phyloP scores from a whole-genome alignment of 495 filamentous ascomycete species.

The Saxophila tyrrhenica region DNA sequence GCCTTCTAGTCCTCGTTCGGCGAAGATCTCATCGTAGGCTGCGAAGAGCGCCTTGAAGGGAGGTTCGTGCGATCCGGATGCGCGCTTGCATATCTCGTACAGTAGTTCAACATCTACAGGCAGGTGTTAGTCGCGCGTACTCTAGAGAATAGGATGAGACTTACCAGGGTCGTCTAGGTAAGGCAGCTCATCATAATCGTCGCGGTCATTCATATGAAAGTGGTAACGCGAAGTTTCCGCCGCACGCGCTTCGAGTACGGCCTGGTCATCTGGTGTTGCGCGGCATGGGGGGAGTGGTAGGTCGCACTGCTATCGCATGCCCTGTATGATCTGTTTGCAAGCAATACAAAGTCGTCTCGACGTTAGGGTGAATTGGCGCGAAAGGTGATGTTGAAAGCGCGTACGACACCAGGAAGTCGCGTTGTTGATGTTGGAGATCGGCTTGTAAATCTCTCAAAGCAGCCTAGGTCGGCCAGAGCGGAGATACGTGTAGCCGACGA shows the following conservation, averaged over 20 bases:
- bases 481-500: too few species aligned
- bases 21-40: constrained; percentile 64
- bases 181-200: constrained; percentile 33
- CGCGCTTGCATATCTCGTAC: constrained; percentile 61
- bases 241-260: constrained; percentile 20
- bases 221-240: constrained; percentile 5
- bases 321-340: constrained; percentile 4
- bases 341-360: constrained; percentile 4
- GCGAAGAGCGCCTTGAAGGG: constrained; percentile 71
- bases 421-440: too few species aligned
- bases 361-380: not conserved
- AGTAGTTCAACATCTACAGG: constrained; percentile 63
- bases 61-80: constrained; percentile 52
- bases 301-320: constrained; percentile 5
- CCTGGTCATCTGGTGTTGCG: constrained; percentile 16
- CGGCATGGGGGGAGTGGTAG: constrained; percentile 1
- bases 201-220: constrained; percentile 18
- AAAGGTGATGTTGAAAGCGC: too few species aligned
- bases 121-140: not conserved
- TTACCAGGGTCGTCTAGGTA: constrained; percentile 54
- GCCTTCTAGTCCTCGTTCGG: constrained; percentile 52
- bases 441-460: too few species aligned
- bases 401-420: too few species aligned
- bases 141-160: not conserved
- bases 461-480: too few species aligned